A percentile compares a stretch with the other conserved stretches of the same genome.
Conservation (phyloP, 495 filamentous ascomycete genomes). For the Penicillium atrosanguineum region DNA sequence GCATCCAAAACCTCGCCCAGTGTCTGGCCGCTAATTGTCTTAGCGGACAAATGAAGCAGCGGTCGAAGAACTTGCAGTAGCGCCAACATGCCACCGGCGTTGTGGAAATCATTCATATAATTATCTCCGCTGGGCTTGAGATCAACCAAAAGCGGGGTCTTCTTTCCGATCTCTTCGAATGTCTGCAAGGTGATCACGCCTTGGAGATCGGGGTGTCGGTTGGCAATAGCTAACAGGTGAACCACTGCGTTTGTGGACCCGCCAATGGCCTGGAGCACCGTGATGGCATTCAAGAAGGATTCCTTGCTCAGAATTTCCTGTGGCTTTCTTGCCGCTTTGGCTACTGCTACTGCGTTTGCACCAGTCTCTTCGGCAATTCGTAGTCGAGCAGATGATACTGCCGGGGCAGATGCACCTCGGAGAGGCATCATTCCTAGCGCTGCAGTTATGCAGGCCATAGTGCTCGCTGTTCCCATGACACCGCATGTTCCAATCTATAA, state of each 20-base stretch:
- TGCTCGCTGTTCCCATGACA: slow-evolving; percentile 69
- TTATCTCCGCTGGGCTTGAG: slow-evolving; percentile 67
- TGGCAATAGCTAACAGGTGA: slow-evolving; percentile 62
- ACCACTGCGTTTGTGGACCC: slow-evolving; percentile 69
- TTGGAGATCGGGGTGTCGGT: slow-evolving; percentile 54
- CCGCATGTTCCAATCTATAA: slow-evolving; percentile 61
- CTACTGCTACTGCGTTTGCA: slow-evolving; percentile 50
- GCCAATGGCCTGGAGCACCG: slow-evolving; percentile 66
- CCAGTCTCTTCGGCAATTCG: slow-evolving; percentile 65
- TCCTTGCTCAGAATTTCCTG: slow-evolving; percentile 56
- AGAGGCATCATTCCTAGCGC: slow-evolving; percentile 65
- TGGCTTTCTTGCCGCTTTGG: slow-evolving; percentile 40
- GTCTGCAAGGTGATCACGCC: slow-evolving; percentile 55
- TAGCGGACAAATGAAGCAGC: slow-evolving; percentile 53
- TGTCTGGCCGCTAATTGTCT: slow-evolving; percentile 58
- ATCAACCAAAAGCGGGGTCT: slow-evolving; percentile 60
- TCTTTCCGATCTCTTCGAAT: slow-evolving; percentile 58
- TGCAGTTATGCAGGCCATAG: slow-evolving; percentile 65
- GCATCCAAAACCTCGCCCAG: slow-evolving; percentile 54
- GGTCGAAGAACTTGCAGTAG: slow-evolving; percentile 55
- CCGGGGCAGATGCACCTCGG: slow-evolving; percentile 58
- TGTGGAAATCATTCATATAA: slow-evolving; percentile 73
- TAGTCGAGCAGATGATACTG: slow-evolving; percentile 61
- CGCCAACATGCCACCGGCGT: slow-evolving; percentile 62
- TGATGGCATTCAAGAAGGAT: slow-evolving; percentile 67